phyloP scores from a whole-genome alignment of 345 rosid species.

The Cardamine chenopodiifolia region DNA sequence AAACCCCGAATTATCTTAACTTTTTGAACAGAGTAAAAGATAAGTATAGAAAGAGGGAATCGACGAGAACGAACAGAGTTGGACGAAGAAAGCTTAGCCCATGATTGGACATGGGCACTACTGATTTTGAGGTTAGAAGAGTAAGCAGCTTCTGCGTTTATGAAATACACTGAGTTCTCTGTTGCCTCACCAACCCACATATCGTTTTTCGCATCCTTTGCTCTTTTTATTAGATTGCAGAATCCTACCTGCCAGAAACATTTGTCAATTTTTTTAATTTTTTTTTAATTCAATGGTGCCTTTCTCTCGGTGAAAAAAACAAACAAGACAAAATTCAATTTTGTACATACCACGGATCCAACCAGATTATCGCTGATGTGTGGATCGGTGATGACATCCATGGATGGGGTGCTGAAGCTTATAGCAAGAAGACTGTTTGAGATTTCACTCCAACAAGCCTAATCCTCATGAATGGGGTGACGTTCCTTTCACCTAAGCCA shows the following conservation, averaged over 20 bases:
- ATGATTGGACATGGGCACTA: conserved; percentile 51
- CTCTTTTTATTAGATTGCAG: conserved; percentile 74
- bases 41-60: conserved; percentile 4
- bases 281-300: not conserved
- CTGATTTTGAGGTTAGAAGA: conserved; percentile 70
- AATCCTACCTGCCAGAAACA: conserved; percentile 68
- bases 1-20: not conserved
- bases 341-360: conserved; percentile 73
- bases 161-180: conserved; percentile 68
- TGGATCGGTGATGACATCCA: conserved; percentile 50
- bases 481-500: conserved; percentile 74
- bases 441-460: conserved; percentile 73
- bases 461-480: conserved; percentile 83
- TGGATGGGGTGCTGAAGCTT: conserved; percentile 65
- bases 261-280: not conserved
- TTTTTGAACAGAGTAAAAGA: not conserved
- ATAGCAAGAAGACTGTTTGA: conserved; percentile 76
- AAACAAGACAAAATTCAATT: conserved; percentile 2
- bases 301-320: not conserved
- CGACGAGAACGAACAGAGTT: conserved; percentile 47
- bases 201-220: conserved; percentile 68
- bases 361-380: conserved; percentile 70
- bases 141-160: conserved; percentile 50
- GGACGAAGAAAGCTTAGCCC: conserved; percentile 68
- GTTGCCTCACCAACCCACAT: conserved; percentile 89